A percentile compares a stretch with the other conserved stretches of the same genome.
Conservation (phyloP, 2,329 filamentous ascomycete genomes). For the Macroventuria anomochaeta region DNA sequence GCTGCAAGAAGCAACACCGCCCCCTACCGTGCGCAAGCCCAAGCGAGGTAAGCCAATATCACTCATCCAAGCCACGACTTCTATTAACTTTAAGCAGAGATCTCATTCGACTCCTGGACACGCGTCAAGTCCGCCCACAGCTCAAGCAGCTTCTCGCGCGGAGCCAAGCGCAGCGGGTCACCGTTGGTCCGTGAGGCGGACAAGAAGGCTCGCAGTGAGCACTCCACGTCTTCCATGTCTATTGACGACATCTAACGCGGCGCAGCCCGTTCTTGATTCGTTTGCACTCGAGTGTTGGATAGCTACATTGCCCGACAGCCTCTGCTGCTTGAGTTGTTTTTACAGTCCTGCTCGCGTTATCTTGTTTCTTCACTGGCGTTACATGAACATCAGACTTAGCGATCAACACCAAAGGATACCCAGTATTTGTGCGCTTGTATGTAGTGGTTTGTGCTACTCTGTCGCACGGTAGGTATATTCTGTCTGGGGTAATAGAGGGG, state of each 20-base stretch:
- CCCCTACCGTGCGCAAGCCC: conserved; percentile 66
- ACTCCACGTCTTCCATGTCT: conserved; percentile 31
- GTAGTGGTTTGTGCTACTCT: conserved; percentile 7
- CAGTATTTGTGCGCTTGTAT: conserved; percentile 8
- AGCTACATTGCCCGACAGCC: background rate
- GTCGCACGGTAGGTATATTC: conserved; percentile 1
- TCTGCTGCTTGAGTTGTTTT: background rate
- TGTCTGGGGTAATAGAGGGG: background rate
- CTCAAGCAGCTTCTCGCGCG: conserved; percentile 47
- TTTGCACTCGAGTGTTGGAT: background rate
- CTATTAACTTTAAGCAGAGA: conserved; percentile 28
- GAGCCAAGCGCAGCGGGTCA: conserved; percentile 47
- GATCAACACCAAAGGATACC: conserved; percentile 13
- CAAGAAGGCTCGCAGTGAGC: conserved; percentile 32
- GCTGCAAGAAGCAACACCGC: conserved; percentile 54
- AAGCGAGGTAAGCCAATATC: conserved; percentile 62
- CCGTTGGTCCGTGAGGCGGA: conserved; percentile 36
- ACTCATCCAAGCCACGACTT: background rate
- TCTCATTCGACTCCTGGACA: conserved; percentile 69
- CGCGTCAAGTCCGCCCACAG: conserved; percentile 63
- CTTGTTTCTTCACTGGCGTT: conserved; percentile 13
- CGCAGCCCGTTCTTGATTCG: conserved; percentile 24
- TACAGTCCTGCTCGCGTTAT: background rate
- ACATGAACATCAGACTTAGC: conserved; percentile 7
- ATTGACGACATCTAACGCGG: conserved; percentile 36